Evolutionary conservation across 2,329 filamentous ascomycete species (phyloP), one percentile per base, ranked within the genome.

Genomic region (Aspergillus sp.): DNA sequence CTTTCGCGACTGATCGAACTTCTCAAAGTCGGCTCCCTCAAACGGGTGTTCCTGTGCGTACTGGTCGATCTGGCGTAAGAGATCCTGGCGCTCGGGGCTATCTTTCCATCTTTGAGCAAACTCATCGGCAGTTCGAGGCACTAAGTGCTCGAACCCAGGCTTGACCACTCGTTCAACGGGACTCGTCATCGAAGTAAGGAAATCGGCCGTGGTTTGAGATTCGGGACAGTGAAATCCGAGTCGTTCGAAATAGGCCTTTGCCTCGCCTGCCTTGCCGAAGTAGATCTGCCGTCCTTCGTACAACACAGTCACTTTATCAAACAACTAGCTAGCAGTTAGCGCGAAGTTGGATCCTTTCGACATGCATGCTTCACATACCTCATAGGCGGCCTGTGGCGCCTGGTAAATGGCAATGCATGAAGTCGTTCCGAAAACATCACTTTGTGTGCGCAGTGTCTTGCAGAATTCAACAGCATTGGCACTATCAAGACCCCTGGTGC

Each of bases 221-320:
- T 81, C 73, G 0, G 87, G 87, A 65, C 88, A 90, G 39, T 82
- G 70, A 80, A 85, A 91, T 12, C 89, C 89, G 69, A 88, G 81
- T 4, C 80, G 76, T 67, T 88, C 84, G 61, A 92, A 91, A 74
- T 84, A 91, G 0, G 67, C 68, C 63, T 82, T 86, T 0, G 89
- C 89, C 2, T 80, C 73, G 2, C 67, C 68, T 0, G 85, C 82
- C 0, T 82, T 82, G 0, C 90, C 90, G 64, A 88, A 92, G 76
- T 85, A 92, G 65, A 92, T 91, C 67, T 91, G 84, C 0, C 86
- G 81, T 1, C 89, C 89, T 64, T 90, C 87, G 67, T 91, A 90
- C 0, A 91, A 77, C 0, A 92, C 84, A 0, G 84, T 80, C 0
- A 84, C 84, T 69, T 90, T 90, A 72, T 91, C 88, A 63, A 91